phyloP scores from a whole-genome alignment of 371 early-diverging fungal species.

The Zopfochytrium polystomum region DNA sequence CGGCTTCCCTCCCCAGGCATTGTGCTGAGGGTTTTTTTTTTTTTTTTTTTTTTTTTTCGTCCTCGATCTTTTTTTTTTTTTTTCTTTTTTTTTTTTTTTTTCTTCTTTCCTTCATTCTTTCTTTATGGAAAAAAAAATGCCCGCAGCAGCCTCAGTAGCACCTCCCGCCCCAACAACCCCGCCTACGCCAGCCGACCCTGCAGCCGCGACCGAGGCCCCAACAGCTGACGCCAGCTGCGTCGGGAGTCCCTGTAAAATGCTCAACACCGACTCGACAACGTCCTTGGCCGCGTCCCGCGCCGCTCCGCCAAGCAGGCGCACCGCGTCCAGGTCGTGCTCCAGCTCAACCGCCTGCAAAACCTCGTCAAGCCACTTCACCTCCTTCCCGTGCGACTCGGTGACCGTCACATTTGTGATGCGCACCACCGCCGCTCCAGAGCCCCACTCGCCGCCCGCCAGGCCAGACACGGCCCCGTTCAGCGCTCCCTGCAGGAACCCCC shows the following conservation, averaged over 20 bases:
- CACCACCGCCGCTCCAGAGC: slow-evolving; percentile 12
- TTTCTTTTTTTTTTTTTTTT: too few relatives aligned
- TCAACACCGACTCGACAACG: slow-evolving; percentile 8
- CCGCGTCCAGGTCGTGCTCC: slow-evolving; percentile 24
- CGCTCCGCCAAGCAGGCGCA: slow-evolving; percentile 12
- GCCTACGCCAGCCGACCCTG: too few relatives aligned
- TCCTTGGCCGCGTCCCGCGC: slow-evolving; percentile 10
- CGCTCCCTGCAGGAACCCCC: slow-evolving; percentile 18
- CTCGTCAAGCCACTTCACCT: slow-evolving; percentile 12
- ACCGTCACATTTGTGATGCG: not conserved
- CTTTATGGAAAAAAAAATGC: too few relatives aligned
- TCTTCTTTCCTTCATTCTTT: too few relatives aligned
- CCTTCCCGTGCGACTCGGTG: slow-evolving; percentile 3
- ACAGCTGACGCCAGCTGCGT: slow-evolving; percentile 4
- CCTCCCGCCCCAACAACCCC: too few relatives aligned
- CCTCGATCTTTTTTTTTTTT: too few relatives aligned
- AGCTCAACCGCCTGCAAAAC: slow-evolving; percentile 7
- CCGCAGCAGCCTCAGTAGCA: too few relatives aligned
- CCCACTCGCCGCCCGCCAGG: slow-evolving; percentile 19
- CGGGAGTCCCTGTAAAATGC: not conserved
- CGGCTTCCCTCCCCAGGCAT: too few relatives aligned
- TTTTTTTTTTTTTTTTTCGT: too few relatives aligned
- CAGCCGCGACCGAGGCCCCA: too few relatives aligned
- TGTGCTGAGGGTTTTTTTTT: too few relatives aligned
- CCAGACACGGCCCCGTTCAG: slow-evolving; percentile 16